Conservation (phyloP, 371 early-diverging fungal species). For the Mortierella sp. region DNA sequence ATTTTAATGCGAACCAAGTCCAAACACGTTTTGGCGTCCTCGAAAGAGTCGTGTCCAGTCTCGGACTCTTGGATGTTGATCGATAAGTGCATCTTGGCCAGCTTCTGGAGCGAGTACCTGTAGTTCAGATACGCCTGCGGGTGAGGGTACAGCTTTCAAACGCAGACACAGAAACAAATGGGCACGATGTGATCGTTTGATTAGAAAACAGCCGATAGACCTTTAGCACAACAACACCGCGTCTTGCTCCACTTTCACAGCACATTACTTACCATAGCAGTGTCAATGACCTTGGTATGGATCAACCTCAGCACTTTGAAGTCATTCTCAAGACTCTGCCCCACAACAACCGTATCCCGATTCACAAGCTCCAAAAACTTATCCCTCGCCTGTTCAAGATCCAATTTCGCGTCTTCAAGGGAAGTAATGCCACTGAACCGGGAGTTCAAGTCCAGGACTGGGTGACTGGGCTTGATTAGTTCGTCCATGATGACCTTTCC, state of each 20-base stretch:
- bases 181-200: background rate
- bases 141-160: constrained; percentile 36
- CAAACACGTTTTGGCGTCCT: constrained; percentile 70
- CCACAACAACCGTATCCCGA: constrained; percentile 36
- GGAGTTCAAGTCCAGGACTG: constrained; percentile 68
- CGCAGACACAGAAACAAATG: background rate
- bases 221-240: background rate
- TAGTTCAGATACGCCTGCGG: constrained; percentile 18
- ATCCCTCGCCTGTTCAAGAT: constrained; percentile 59
- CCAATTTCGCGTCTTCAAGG: constrained; percentile 60
- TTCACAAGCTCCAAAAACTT: constrained; percentile 59
- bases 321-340: constrained; percentile 63
- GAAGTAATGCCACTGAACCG: constrained; percentile 70
- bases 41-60: constrained; percentile 70
- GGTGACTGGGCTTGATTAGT: constrained; percentile 64
- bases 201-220: background rate
- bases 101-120: constrained; percentile 40
- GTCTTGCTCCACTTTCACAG: background rate
- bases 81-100: constrained; percentile 43
- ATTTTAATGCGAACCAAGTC: constrained; percentile 60
- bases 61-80: constrained; percentile 68
- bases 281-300: constrained; percentile 38
- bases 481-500: constrained; percentile 66
- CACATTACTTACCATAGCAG: constrained; percentile 28
- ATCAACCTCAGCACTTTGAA: constrained; percentile 47